Percentiles rank a stretch among this genome's conserved stretches.
Conservation (phyloP, 2,329 filamentous ascomycete genomes). For the Incumbomyces lentus region DNA sequence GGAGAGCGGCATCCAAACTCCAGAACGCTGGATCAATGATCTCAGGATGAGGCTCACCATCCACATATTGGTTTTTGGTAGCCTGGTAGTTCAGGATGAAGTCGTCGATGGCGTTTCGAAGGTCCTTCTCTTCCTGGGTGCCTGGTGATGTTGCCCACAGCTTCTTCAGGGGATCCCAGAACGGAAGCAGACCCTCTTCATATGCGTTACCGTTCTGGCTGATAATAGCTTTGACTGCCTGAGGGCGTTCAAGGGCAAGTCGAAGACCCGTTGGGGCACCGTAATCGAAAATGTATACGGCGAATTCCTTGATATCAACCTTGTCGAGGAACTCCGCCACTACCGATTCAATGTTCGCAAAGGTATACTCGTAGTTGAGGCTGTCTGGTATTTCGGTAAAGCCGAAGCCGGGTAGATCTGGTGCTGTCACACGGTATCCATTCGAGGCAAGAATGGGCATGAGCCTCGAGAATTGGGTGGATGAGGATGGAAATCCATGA, state of each 20-base stretch:
- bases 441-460: constrained; percentile 34
- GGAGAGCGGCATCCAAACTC: constrained; percentile 42
- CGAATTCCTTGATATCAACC: constrained; percentile 39
- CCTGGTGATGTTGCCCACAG: constrained; percentile 36
- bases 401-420: constrained; percentile 51
- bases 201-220: constrained; percentile 55
- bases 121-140: constrained; percentile 17
- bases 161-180: constrained; percentile 41
- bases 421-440: constrained; percentile 40
- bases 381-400: constrained; percentile 41
- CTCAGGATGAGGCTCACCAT: constrained; percentile 18
- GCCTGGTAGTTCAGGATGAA: constrained; percentile 29
- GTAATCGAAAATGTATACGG: constrained; percentile 54
- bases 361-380: constrained; percentile 42
- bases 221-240: constrained; percentile 43
- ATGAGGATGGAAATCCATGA: constrained; percentile 39
- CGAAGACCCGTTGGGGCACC: constrained; percentile 47
- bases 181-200: constrained; percentile 42
- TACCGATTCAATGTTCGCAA: constrained; percentile 41
- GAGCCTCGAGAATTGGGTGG: constrained; percentile 36
- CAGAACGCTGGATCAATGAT: constrained; percentile 27
- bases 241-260: constrained; percentile 41
- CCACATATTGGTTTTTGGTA: constrained; percentile 27
- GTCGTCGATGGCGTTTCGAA: constrained; percentile 29
- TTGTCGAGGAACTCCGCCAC: constrained; percentile 41